Conservation (phyloP, 73 alveolate species). For the Paramecium octaurelia region DNA sequence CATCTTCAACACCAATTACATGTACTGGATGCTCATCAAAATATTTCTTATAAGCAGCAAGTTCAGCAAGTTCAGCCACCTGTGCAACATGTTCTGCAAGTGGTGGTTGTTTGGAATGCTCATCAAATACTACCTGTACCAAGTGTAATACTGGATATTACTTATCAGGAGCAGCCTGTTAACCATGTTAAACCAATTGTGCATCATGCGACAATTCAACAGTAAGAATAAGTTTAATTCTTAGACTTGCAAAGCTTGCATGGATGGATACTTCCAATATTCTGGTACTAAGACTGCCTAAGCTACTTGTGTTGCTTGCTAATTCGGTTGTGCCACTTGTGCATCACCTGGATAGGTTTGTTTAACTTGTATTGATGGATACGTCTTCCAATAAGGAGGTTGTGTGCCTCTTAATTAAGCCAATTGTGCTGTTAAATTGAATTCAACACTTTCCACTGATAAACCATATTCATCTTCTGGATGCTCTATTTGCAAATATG, state of each 20-base stretch:
- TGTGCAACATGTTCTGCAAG: conserved; percentile 13
- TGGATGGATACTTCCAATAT: neutral
- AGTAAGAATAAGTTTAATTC: neutral
- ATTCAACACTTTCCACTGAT: neutral
- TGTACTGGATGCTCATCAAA: neutral
- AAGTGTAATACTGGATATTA: neutral
- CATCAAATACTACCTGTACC: neutral
- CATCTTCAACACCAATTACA: neutral
- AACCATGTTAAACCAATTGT: neutral
- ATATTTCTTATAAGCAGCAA: neutral
- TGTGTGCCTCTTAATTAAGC: conserved; percentile 14
- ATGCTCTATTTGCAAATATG: conserved; percentile 8
- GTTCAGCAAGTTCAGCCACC: neutral
- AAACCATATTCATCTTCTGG: neutral
- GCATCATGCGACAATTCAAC: neutral
- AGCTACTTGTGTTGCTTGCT: neutral
- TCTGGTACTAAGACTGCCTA: neutral
- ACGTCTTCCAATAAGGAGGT: conserved; percentile 27
- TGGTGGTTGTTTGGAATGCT: neutral
- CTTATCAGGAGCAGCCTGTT: neutral
- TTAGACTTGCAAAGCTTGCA: neutral
- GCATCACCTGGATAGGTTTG: conserved; percentile 33
- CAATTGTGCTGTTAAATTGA: neutral
- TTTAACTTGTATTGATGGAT: conserved; percentile 36
- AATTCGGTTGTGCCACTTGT: conserved; percentile 33